Percentiles rank a stretch among this genome's conserved stretches.
Evolutionary conservation across 2,329 filamentous ascomycete species (phyloP).

Genomic region (Raffaelea arxii): DNA sequence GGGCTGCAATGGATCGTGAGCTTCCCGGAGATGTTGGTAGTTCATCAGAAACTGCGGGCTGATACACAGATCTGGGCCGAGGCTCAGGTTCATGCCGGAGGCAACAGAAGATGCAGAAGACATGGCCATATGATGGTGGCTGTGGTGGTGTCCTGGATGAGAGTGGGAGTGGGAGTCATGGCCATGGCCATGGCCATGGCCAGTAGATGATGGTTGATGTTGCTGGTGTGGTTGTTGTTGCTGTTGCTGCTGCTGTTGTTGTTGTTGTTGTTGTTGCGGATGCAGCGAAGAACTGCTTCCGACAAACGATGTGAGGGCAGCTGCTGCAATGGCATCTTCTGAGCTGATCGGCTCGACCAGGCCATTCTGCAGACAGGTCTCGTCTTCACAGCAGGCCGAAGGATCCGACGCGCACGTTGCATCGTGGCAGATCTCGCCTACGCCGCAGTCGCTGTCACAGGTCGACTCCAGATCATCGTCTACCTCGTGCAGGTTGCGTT

Average conservation of each 20-base stretch:
- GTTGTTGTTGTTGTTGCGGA: neutral
- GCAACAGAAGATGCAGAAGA: neutral
- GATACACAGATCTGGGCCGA: conserved; percentile 11
- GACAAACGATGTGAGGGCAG: conserved; percentile 10
- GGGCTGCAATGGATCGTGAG: conserved; percentile 12
- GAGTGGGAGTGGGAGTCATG: neutral
- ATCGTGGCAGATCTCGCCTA: conserved; percentile 13
- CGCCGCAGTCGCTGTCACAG: conserved; percentile 14
- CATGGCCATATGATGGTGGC: neutral
- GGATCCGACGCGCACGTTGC: conserved; percentile 11
- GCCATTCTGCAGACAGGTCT: conserved; percentile 9
- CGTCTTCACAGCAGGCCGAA: conserved; percentile 14
- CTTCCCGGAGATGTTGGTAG: conserved; percentile 12
- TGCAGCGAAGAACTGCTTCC: neutral
- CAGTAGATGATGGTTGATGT: conserved; percentile 3
- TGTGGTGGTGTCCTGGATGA: neutral
- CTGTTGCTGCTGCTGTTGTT: neutral
- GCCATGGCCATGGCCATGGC: neutral
- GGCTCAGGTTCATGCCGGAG: conserved; percentile 3
- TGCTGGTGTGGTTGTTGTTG: neutral
- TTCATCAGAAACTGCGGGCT: conserved; percentile 14
- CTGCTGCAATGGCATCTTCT: conserved; percentile 13
- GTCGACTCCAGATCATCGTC: conserved; percentile 7
- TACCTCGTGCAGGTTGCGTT: neutral
- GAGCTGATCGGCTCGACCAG: neutral